A percentile compares a stretch with the other conserved stretches of the same genome.
Conservation (phyloP, 768 basidiomycete species). For the Auricularia cornea region DNA sequence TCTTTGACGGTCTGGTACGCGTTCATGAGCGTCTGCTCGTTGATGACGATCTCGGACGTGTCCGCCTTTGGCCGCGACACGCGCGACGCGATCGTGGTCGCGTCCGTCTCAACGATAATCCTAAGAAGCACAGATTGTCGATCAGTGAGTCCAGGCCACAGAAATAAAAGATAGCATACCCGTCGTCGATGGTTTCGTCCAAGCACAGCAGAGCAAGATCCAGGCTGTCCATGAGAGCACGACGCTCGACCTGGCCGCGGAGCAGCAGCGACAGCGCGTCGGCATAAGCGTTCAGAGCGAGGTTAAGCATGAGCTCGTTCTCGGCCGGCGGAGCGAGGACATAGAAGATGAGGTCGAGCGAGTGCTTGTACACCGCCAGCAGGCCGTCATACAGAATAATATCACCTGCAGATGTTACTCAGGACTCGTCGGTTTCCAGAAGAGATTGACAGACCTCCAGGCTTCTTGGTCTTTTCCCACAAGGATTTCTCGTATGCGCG, state of each 20-base stretch:
- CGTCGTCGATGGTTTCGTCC: slow-evolving; percentile 97
- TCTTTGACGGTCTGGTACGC: slow-evolving; percentile 89
- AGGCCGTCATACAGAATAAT: slow-evolving; percentile 87
- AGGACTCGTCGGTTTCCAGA: not conserved
- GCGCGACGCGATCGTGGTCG: slow-evolving; percentile 88
- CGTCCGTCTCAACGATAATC: slow-evolving; percentile 94
- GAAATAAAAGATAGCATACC: slow-evolving; percentile 46
- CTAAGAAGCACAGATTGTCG: slow-evolving; percentile 39
- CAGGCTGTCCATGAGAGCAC: slow-evolving; percentile 87
- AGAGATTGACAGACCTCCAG: slow-evolving; percentile 51
- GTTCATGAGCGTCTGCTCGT: slow-evolving; percentile 92
- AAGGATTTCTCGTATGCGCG: slow-evolving; percentile 92
- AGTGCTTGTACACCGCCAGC: slow-evolving; percentile 89
- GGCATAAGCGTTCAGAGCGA: slow-evolving; percentile 73
- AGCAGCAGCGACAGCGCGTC: slow-evolving; percentile 83
- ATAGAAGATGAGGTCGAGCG: slow-evolving; percentile 92
- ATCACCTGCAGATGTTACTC: slow-evolving; percentile 50
- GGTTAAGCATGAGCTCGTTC: slow-evolving; percentile 93
- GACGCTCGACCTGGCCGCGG: slow-evolving; percentile 89
- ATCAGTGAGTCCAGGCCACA: too few species aligned
- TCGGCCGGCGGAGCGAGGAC: slow-evolving; percentile 72
- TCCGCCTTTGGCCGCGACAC: slow-evolving; percentile 91
- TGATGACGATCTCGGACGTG: slow-evolving; percentile 93
- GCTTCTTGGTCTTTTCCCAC: slow-evolving; percentile 91
- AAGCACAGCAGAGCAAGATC: slow-evolving; percentile 87